phyloP scores from a whole-genome alignment of 805 yeast genomes.

The Diddensiella santjacobensis region DNA sequence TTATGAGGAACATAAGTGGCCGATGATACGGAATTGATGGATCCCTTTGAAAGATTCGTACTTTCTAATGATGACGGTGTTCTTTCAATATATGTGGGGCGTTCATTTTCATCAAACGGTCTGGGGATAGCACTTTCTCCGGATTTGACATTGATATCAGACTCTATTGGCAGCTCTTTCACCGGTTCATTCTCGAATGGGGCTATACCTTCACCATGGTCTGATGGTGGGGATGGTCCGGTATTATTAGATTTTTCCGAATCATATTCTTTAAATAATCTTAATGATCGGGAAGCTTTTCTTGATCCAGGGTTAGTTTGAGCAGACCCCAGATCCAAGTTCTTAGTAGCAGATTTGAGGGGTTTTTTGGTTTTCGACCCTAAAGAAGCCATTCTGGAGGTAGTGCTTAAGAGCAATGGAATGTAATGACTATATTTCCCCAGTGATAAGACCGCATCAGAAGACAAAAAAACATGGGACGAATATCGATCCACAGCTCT shows the following conservation, averaged over 20 bases:
- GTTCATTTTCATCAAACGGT: neutral
- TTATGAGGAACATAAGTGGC: conserved; percentile 22
- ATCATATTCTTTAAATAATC: conserved; percentile 35
- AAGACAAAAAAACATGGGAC: too few relatives aligned
- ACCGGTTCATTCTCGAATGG: neutral
- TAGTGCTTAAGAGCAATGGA: conserved; percentile 1
- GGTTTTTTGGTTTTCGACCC: neutral
- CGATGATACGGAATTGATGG: conserved; percentile 11
- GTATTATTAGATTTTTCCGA: neutral
- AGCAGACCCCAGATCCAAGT: neutral
- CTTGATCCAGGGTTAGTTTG: conserved; percentile 25
- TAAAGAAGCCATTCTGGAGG: neutral
- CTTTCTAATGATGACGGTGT: neutral
- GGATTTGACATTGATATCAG: too few relatives aligned
- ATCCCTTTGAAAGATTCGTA: neutral
- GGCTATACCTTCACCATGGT: neutral
- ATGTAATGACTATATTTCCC: neutral
- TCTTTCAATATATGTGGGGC: neutral
- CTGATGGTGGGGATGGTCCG: neutral
- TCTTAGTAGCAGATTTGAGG: neutral
- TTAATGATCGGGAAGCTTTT: conserved; percentile 38
- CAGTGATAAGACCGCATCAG: neutral
- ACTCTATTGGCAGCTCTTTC: neutral
- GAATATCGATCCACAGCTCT: too few relatives aligned
- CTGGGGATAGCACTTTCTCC: neutral